These are phyloP conservation scores for Medicago lupulina DNA, from an alignment of 306 rosid genomes.

Conservation along the genomic window DNA sequence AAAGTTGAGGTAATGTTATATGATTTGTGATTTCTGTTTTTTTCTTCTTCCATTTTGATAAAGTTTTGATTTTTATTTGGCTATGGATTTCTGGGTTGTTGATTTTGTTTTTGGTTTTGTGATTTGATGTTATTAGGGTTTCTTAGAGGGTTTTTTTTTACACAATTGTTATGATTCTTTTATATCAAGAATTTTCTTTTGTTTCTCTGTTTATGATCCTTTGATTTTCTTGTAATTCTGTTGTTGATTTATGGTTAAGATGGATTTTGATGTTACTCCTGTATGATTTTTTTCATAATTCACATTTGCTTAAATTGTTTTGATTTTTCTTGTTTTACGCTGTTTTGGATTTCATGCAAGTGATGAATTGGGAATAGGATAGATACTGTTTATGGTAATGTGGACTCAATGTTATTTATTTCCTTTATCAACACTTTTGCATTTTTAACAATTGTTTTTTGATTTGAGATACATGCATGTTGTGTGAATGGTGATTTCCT, in stretches of 20 bases:
- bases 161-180: neutral
- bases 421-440: neutral
- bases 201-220: constrained; percentile 14
- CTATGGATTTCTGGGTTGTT: constrained; percentile 9
- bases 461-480: neutral
- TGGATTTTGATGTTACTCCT: constrained; percentile 2
- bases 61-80: constrained; percentile 7
- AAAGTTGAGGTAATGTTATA: constrained; percentile 53
- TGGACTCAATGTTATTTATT: constrained; percentile 21
- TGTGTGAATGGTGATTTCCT: constrained; percentile 1
- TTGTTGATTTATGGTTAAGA: constrained; percentile 3
- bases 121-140: constrained; percentile 6
- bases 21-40: neutral
- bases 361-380: constrained; percentile 20
- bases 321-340: constrained; percentile 4
- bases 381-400: constrained; percentile 14
- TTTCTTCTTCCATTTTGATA: neutral
- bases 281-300: constrained; percentile 9
- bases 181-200: neutral
- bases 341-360: constrained; percentile 31
- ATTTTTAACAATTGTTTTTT: neutral
- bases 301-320: neutral
- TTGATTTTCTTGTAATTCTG: neutral
- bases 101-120: constrained; percentile 1
- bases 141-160: neutral